A percentile compares a stretch with the other conserved stretches of the same genome.
These are phyloP conservation scores for Sarocladium kiliense DNA, from an alignment of 2,329 filamentous ascomycete genomes.

Conservation along the genomic window DNA sequence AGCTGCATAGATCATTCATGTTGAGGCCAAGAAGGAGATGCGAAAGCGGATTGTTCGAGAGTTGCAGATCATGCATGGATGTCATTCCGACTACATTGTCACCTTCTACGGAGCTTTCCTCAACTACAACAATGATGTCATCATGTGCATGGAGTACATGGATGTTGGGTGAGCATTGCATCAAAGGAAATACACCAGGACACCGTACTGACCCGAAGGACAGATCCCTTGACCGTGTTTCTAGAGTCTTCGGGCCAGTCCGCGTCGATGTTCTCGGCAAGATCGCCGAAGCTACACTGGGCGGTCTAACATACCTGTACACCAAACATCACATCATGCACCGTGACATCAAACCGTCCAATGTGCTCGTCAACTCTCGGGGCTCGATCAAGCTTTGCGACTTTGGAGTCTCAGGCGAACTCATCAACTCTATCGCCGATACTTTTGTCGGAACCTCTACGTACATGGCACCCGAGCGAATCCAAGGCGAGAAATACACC, in stretches of 20 bases:
- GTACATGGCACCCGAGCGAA: constrained; percentile 98
- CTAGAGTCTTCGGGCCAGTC: constrained; percentile 89
- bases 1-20: constrained; percentile 77
- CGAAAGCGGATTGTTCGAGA: constrained; percentile 95
- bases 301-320: constrained; percentile 92
- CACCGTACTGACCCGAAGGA: background rate
- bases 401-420: constrained; percentile 96
- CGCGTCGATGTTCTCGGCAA: constrained; percentile 96
- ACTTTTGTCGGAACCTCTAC: constrained; percentile 98
- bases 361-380: constrained; percentile 90
- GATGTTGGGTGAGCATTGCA: constrained; percentile 76
- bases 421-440: constrained; percentile 96
- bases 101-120: constrained; percentile 97
- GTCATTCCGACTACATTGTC: constrained; percentile 94
- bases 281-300: constrained; percentile 92
- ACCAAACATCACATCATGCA: constrained; percentile 97
- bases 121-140: constrained; percentile 94
- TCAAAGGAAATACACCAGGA: background rate
- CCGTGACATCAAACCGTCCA: constrained; percentile 96
- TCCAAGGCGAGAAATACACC: constrained; percentile 93
- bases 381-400: constrained; percentile 97
- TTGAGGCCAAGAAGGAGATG: constrained; percentile 96
- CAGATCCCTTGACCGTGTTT: constrained; percentile 88
- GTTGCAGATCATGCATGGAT: constrained; percentile 97
- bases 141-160: constrained; percentile 99